Evolutionary conservation across 345 rosid genomes (phyloP), one percentile per base, ranked within the genome.

Genomic region (Linum lewisii): DNA sequence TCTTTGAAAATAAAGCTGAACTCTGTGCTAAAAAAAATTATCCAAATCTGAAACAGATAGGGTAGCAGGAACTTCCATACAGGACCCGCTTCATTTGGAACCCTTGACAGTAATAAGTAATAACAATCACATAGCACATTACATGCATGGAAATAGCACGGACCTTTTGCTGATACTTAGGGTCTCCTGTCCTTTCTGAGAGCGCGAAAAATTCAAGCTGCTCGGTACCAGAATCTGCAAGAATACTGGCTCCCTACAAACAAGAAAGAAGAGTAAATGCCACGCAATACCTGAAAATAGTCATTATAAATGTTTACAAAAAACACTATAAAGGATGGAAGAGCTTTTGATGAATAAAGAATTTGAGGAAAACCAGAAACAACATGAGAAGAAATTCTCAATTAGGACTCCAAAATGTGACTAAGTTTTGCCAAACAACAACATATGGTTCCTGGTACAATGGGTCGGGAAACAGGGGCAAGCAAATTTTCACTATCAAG

Each of bases 171-270:
- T 87, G 97, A 71, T 94, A 94, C 67, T 84, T 94, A 5, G 79
- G 93, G 63, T 94, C 96, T 60, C 90, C 92, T 47, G 97, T 90
- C 70, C 97, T 87, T 65, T 90, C 97, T 54, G 99, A 90, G 68
- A 94, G 97, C 61, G 96, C 96, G 58, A 94, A 87, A 67, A 94
- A 94, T 63, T 94, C 99, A 16, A 94, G 76, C 82, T 90, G 97
- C 72, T 94, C 99, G 2, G 99, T 87, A 62, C 95, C 99, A 50
- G 97, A 84, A 75, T 94, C 99, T 56, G 99, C 99, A 61, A 94
- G 93, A 61, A 94, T 90, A 75, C 96, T 94, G 58, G 77, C 73
- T 26, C 96, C 96, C 99, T 94, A 65, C 18, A 58, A 61, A 32
- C 60, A 56, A 61, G 25, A 24, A 61, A 52, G 16, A 38, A 25